These are phyloP conservation scores for Pyrus bretschneideri DNA, from an alignment of 306 rosid genomes.

Conservation along the genomic window DNA sequence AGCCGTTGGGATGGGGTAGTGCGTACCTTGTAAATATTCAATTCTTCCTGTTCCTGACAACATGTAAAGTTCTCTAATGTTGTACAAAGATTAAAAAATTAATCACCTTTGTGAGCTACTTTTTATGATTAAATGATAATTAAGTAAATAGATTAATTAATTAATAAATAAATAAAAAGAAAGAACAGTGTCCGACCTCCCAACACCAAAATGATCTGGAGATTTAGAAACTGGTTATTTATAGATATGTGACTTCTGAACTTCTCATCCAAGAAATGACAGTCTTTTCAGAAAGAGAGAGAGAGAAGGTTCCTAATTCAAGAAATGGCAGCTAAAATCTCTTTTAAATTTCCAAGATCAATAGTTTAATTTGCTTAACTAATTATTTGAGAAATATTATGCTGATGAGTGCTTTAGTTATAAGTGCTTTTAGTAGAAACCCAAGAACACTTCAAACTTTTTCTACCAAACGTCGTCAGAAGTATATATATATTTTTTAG, in stretches of 20 bases:
- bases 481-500: too few relatives aligned
- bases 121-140: neutral
- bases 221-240: neutral
- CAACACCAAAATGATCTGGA: neutral
- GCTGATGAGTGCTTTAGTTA: too few relatives aligned
- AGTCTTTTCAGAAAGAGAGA: too few relatives aligned
- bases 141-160: neutral
- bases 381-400: too few relatives aligned
- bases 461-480: too few relatives aligned
- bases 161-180: too few relatives aligned
- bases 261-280: too few relatives aligned
- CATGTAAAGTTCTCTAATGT: neutral
- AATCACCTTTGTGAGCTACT: neutral
- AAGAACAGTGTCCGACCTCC: neutral
- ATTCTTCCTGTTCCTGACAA: conserved; percentile 8
- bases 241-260: neutral
- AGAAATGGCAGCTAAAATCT: neutral
- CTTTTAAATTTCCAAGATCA: neutral
- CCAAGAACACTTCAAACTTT: too few relatives aligned
- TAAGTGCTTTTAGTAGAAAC: too few relatives aligned
- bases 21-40: conserved; percentile 16
- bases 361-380: neutral
- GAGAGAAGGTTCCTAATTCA: neutral
- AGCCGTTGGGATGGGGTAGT: conserved; percentile 44
- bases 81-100: neutral